Evolutionary conservation across 2,329 filamentous ascomycete genomes (phyloP).

Genomic region (Lecanoromycetidae sp.): DNA sequence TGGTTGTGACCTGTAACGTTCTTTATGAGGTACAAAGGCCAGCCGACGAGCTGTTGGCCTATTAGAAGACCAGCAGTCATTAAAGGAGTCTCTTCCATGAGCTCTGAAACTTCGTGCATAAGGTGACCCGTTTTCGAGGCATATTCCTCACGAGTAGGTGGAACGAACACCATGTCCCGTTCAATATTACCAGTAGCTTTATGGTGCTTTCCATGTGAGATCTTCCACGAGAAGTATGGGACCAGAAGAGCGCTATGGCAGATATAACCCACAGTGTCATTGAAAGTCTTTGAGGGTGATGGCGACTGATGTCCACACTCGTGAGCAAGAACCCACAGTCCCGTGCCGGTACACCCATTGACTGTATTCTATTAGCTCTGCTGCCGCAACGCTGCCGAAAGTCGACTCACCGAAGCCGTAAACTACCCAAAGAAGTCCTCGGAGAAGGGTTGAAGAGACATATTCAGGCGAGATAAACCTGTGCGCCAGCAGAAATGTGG

Average conservation of each 20-base stretch:
- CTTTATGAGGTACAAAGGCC: slow-evolving; percentile 79
- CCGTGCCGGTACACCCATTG: slow-evolving; percentile 87
- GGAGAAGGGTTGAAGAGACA: slow-evolving; percentile 56
- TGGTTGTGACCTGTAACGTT: slow-evolving; percentile 96
- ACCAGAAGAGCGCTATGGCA: slow-evolving; percentile 81
- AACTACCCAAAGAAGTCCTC: slow-evolving; percentile 52
- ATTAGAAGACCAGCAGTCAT: slow-evolving; percentile 63
- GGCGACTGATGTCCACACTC: slow-evolving; percentile 97
- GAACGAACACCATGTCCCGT: slow-evolving; percentile 98
- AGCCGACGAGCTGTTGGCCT: slow-evolving; percentile 78
- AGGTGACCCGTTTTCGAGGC: slow-evolving; percentile 62
- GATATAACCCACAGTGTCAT: slow-evolving; percentile 86
- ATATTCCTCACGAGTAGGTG: slow-evolving; percentile 73
- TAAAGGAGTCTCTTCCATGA: slow-evolving; percentile 89
- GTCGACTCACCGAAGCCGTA: no score
- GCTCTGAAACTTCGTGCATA: slow-evolving; percentile 70
- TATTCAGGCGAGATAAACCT: slow-evolving; percentile 77
- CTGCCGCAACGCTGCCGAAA: no score
- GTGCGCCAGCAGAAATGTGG: slow-evolving; percentile 79
- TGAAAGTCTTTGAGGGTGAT: slow-evolving; percentile 79
- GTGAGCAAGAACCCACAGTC: slow-evolving; percentile 91
- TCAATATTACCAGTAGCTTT: slow-evolving; percentile 96
- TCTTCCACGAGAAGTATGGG: slow-evolving; percentile 99
- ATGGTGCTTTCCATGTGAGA: slow-evolving; percentile 98
- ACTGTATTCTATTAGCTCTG: no score